Evolutionary conservation across 495 filamentous ascomycete species (phyloP), one percentile per base, ranked within the genome.

Genomic region (Umbilicaria muhlenbergii): DNA sequence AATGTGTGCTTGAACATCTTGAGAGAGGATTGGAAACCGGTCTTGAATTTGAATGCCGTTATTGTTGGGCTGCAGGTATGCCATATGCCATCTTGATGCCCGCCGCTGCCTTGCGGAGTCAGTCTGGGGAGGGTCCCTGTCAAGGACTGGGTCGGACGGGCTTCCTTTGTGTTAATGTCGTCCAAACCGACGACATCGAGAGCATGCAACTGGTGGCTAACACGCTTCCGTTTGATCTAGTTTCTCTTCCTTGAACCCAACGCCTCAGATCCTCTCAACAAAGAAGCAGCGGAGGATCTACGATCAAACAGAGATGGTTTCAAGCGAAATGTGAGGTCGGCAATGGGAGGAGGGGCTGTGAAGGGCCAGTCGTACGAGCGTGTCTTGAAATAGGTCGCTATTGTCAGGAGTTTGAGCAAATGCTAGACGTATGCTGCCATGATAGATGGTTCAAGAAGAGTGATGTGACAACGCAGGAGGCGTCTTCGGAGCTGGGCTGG

Each of bases 211-310:
- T n/a, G 19, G 19, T 45, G 15, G 32, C 45, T 48, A 41, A 49
- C 15, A 18, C 1, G 10, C 19, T n/a, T 32, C 36, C 14, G 31
- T 38, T 28, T 8, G 24, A 31, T 45, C 13, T 52, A 96, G 81
- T 95, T 94, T 62, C 70, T 98, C 34, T 98, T 96, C 69, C 80
- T 98, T 24, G 91, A 98, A 59, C 91, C 91, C 10, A 98, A 98
- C 58, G 86, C 91, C 6, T 82, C 78, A 31, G 91, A 98, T 59
- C 91, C 91, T n/a, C 67, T 98, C 21, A 98, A 98, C 60, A 94
- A 98, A 66, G 88, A 95, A 51, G 91, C 91, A 2, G 92, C 91
- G 0, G 85, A 94, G 37, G 92, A 96, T 59, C 72, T 98, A 49
- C 75, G 88, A 48, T 63, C 65, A 19, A 92, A 83, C 52, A 64